Base-by-base conservation (phyloP, 106 monocot species). In the Cymbidium sinense region DNA sequence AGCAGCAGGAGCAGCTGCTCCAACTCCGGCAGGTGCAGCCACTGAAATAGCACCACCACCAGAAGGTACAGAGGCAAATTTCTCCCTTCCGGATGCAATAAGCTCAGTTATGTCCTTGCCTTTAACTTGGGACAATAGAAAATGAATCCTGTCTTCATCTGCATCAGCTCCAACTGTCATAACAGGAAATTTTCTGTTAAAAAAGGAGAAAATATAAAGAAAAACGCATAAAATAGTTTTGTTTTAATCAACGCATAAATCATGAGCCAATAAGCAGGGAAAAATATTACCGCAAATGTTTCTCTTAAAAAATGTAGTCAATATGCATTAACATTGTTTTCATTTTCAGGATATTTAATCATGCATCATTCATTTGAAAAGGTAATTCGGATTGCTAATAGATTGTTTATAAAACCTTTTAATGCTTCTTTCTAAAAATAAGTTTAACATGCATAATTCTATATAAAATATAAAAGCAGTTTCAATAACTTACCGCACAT, bases 61-160 rank as follows among this genome's bases (percentile, higher is more conserved):
- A 29, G 81, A 82, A n/a, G 81, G 76, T 4, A 82, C 81, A 7
- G 81, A 82, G 52, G 81, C 81, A 37, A 82, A 77, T 25, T 82
- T 82, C 70, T 82, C 81, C 81, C 81, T 82, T 8, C 81, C 81
- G 31, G 77, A 51, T 20, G 81, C 81, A 71, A 82, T 77, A 19
- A 82, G 77, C 34, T 77, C 81, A 2, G 81, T 77, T 51, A 77
- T 77, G 54, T 82, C 81, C 70, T 82, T 82, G 19, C 81, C 81
- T 31, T 82, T 70, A 11, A 82, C 77, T 54, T 77, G 70, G 2
- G 81, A 82, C 20, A 82, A 30, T 2, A 82, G 37, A 8, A 77
- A 54, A 4, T 50, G 37, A 54, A 82, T 76, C 51, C 81, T 82
- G 0, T 82, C 70, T 20, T 77, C 81, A 10, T 82, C 81, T 1